Base-by-base conservation (phyloP, 495 filamentous ascomycete species). In the Aspergillus diversus region DNA sequence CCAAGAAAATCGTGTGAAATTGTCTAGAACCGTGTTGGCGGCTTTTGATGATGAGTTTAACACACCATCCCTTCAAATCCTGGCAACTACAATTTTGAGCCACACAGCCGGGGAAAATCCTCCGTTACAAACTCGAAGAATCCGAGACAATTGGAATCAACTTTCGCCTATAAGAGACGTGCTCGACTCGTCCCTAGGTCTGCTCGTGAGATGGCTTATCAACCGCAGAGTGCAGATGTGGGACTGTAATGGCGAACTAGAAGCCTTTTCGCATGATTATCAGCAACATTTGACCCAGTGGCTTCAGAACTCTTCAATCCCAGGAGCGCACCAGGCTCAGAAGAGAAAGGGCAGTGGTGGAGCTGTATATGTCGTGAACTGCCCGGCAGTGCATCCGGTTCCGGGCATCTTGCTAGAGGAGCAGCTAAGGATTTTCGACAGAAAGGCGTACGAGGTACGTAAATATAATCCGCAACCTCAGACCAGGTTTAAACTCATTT, bases 161-260 rank as follows among this genome's bases (percentile, higher is more conserved):
- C 55, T 67, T 5, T 51, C 55, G 8, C 55, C 60, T 21, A 60
- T 67, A 32, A 60, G 66, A 46, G 58, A 65, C 4, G 59, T 50
- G 1, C 63, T 57, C 39, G 66, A 73, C 15, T 57, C 37, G 6
- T 55, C 66, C 7, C 48, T 68, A 7, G 55, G 61, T 4, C 62
- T 64, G 33, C 59, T 70, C 3, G 64, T 73, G 46, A 61, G 63
- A 33, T 73, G 70, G 70, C 63, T 73, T 34, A 68, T 73, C 59
- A 70, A 73, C 21, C 68, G 70, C 35, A 62, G 70, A 55, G 66
- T 73, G 17, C 70, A 73, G 50, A 43, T 73, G 39, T 73, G 70
- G 70, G 68, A 66, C 51, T 70, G 66, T 34, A 73, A 73, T 55
- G 70, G 70, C 37, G 70, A 73, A 39, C 43, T 73, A 5, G 70